A percentile compares a stretch with the other conserved stretches of the same genome.
phyloP scores from a whole-genome alignment of 306 rosid genomes.

The Prunus campanulata region DNA sequence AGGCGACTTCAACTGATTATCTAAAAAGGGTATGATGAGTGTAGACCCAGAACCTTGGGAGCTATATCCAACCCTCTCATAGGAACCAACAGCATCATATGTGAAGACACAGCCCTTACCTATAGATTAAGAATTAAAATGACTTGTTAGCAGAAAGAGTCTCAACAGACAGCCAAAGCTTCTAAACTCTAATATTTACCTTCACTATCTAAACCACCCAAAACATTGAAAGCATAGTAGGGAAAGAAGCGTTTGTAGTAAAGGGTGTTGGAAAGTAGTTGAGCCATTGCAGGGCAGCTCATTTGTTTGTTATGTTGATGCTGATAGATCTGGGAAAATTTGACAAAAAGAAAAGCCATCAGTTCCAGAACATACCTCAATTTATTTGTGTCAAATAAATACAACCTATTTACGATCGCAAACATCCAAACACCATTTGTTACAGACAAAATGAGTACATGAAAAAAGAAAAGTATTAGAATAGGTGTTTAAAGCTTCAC shows the following conservation, averaged over 20 bases:
- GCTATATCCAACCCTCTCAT: slow-evolving; percentile 96
- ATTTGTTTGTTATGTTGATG: slow-evolving; percentile 98
- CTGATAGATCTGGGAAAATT: slow-evolving; percentile 65
- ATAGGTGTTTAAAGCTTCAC: slow-evolving; percentile 41
- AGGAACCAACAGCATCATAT: slow-evolving; percentile 99
- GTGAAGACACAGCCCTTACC: slow-evolving; percentile 99
- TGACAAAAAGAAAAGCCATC: neutral
- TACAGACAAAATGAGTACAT: no score
- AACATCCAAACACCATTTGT: neutral
- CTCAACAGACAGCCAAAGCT: slow-evolving; percentile 13
- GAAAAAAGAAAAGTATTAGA: neutral
- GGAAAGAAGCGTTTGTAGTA: slow-evolving; percentile 98
- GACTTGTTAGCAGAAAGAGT: neutral
- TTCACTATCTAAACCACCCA: slow-evolving; percentile 95
- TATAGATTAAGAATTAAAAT: slow-evolving; percentile 19
- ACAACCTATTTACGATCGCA: neutral
- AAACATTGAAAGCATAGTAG: slow-evolving; percentile 87
- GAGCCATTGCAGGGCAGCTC: slow-evolving; percentile 99
- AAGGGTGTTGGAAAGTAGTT: slow-evolving; percentile 90
- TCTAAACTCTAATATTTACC: slow-evolving; percentile 44
- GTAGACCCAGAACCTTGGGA: slow-evolving; percentile 98
- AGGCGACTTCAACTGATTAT: slow-evolving; percentile 89
- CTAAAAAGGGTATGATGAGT: slow-evolving; percentile 83
- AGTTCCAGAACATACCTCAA: neutral
- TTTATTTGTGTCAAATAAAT: neutral